A percentile compares a stretch with the other conserved stretches of the same genome.
Evolutionary conservation across 768 basidiomycete genomes (phyloP).

Genomic region (Rhodosporidiobolus sp.): DNA sequence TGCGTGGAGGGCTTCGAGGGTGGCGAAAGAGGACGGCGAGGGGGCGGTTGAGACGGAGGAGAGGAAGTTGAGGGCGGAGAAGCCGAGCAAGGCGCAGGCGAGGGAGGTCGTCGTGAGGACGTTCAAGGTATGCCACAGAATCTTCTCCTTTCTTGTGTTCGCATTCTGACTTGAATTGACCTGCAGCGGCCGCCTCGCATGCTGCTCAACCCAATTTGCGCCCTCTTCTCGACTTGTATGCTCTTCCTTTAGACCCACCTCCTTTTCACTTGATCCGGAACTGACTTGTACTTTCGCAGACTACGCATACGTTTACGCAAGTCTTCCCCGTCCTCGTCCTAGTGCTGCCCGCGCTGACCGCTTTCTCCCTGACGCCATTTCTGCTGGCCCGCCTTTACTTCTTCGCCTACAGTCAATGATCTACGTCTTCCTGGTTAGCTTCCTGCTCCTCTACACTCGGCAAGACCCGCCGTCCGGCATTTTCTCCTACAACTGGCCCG

Average conservation of each 20-base stretch:
- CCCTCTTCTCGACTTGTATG: slow-evolving; percentile 3
- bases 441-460: slow-evolving; percentile 4
- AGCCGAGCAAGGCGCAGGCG: background rate
- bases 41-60: background rate
- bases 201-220: slow-evolving; percentile 16
- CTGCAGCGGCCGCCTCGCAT: slow-evolving; percentile 13
- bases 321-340: background rate
- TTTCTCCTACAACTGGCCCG: slow-evolving; percentile 15
- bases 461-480: background rate
- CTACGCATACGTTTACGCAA: slow-evolving; percentile 15
- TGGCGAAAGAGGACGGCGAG: background rate
- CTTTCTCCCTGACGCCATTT: too few species aligned
- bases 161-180: too few species aligned
- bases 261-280: too few species aligned
- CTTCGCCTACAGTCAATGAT: background rate
- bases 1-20: background rate
- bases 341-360: too few species aligned
- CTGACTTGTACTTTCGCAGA: background rate
- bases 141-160: rapidly evolving
- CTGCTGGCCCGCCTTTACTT: too few species aligned
- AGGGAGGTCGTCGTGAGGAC: slow-evolving; percentile 1
- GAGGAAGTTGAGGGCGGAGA: background rate
- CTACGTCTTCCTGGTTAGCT: slow-evolving; percentile 18
- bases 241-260: too few species aligned
- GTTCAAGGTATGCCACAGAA: background rate